Evolutionary conservation across 306 rosid species (phyloP), one percentile per base, ranked within the genome.

Genomic region (Arachis hypogaea): DNA sequence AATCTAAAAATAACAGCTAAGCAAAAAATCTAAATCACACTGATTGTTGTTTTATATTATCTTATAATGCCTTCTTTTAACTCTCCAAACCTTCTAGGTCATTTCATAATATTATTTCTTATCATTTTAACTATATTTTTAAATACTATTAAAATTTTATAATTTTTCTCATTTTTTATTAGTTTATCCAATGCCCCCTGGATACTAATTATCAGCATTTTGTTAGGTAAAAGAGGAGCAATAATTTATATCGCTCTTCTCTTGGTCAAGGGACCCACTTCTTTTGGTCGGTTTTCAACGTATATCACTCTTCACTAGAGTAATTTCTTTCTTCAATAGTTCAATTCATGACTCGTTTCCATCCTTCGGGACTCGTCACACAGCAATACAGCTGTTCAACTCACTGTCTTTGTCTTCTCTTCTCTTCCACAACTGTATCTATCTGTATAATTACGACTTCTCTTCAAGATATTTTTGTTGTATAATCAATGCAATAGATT

Each of bases 251-350:
- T 63, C 33, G 61, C 67, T 64, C 3, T 44, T 2, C 11, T 50
- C 67, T 66, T 69, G 64, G 49, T 70, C 33, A 54, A 59, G 61
- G 54, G 74, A 61, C 38, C 64, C 69, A 78, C 42, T 42, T 42
- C 43, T 59, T 12, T n/a, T 14, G 73, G 49, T 56, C 14, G n/a
- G 42, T 57, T 72, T 33, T 80, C 49, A 80, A 68, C 76, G 8
- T 54, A 68, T 22, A 22, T 22, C 28, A 22, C 28, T 22, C 28
- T 22, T 22, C 28, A 22, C 75, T 79, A 51, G 30, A 18, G 49
- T 1, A 10, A 4, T 41, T 66, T 41, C 9, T 58, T 57, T 71
- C 77, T 41, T 41, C 28, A 22, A 22, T 22, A 22, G 28, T 22
- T 33, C 18, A 5, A 45, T 41, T 29, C 5, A 28, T 75, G 59